Conservation (phyloP, 331 rosid genomes). For the Pyrus hybrid region DNA sequence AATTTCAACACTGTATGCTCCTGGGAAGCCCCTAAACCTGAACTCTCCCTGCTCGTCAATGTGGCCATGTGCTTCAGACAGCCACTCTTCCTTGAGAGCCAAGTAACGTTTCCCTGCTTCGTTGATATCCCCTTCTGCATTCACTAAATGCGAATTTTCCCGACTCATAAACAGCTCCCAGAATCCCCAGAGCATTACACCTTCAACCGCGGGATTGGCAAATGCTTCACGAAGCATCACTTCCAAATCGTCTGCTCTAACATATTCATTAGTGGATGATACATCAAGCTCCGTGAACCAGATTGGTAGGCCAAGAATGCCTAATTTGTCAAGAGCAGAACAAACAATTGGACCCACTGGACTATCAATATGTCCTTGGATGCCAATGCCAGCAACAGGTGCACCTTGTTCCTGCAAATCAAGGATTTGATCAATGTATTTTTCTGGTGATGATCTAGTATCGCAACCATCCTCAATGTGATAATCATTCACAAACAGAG, state of each 20-base stretch:
- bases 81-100: constrained; percentile 69
- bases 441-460: constrained; percentile 71
- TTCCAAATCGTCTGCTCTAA: constrained; percentile 82
- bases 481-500: constrained; percentile 81
- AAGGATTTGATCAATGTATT: constrained; percentile 64
- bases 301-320: constrained; percentile 73
- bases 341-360: constrained; percentile 83
- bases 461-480: constrained; percentile 93
- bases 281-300: constrained; percentile 96
- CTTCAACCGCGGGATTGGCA: constrained; percentile 74
- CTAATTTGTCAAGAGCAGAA: constrained; percentile 68
- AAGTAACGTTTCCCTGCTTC: constrained; percentile 70
- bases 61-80: constrained; percentile 51
- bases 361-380: constrained; percentile 90
- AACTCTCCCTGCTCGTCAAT: constrained; percentile 49
- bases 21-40: constrained; percentile 79
- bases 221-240: constrained; percentile 69
- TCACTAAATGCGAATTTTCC: constrained; percentile 57
- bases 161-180: constrained; percentile 90
- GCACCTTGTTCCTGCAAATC: constrained; percentile 75
- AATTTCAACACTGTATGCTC: constrained; percentile 58
- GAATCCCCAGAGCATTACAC: constrained; percentile 84
- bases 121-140: constrained; percentile 81
- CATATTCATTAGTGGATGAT: constrained; percentile 60
- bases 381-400: constrained; percentile 79